phyloP scores from a whole-genome alignment of 768 basidiomycete species.

The Leccinum sublutescens region DNA sequence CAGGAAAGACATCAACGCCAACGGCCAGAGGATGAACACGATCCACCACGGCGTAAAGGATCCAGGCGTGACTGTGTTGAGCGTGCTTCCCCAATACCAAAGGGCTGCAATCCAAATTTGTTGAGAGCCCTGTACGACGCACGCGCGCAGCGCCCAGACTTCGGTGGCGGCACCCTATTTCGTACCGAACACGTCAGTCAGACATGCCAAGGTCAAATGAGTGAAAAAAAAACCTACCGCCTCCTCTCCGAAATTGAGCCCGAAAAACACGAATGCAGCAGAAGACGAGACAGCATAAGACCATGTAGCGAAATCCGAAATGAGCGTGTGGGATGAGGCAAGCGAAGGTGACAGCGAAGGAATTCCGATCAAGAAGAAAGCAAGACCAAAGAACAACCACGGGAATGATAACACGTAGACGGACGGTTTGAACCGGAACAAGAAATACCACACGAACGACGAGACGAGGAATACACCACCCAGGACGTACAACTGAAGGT shows the following conservation, averaged over 20 bases:
- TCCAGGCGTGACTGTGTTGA: constrained; percentile 54
- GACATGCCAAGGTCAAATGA: background rate
- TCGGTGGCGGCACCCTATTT: constrained; percentile 87
- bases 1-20: constrained; percentile 67
- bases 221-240: constrained; percentile 49
- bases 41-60: constrained; percentile 83
- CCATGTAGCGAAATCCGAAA: constrained; percentile 85
- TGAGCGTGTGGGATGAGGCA: constrained; percentile 55
- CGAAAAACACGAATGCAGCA: constrained; percentile 91
- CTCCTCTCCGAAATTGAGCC: constrained; percentile 96
- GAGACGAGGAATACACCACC: constrained; percentile 84
- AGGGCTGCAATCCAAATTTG: constrained; percentile 94
- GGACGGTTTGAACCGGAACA: constrained; percentile 87
- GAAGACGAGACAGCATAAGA: constrained; percentile 90
- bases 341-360: constrained; percentile 70
- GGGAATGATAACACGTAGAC: constrained; percentile 82
- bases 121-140: constrained; percentile 91
- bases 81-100: constrained; percentile 92
- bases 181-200: constrained; percentile 2
- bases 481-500: constrained; percentile 86
- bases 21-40: constrained; percentile 76
- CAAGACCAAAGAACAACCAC: constrained; percentile 89
- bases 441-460: constrained; percentile 83
- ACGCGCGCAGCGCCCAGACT: constrained; percentile 89
- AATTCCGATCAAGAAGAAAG: constrained; percentile 88